These are phyloP conservation scores for Cyclostephanos tholiformis DNA, from an alignment of 108 stramenopile species.

Conservation along the genomic window DNA sequence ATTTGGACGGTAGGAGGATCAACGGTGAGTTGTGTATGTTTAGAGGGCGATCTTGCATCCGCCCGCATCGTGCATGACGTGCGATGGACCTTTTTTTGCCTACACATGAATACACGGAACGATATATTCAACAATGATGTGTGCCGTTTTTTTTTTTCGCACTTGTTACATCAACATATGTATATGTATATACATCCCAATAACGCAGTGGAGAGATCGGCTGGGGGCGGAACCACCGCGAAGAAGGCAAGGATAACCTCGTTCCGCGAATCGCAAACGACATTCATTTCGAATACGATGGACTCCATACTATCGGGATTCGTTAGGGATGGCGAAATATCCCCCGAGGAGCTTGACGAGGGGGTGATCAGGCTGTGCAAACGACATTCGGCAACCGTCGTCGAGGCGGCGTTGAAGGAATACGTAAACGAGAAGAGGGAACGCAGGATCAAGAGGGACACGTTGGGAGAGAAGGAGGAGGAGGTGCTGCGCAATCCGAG, in stretches of 20 bases:
- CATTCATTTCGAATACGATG: constrained; percentile 77
- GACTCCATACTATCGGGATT: constrained; percentile 77
- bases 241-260: constrained; percentile 68
- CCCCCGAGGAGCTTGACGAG: constrained; percentile 87
- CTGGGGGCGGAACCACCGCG: constrained; percentile 68
- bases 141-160: no score
- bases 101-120: background rate
- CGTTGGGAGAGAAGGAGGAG: constrained; percentile 74
- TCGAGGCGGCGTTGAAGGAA: constrained; percentile 70
- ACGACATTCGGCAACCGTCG: constrained; percentile 78
- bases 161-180: no score
- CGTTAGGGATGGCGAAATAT: constrained; percentile 71
- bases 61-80: no score
- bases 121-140: no score
- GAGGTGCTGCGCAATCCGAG: constrained; percentile 79
- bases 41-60: no score
- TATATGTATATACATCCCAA: no score
- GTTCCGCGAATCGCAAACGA: constrained; percentile 78
- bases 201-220: constrained; percentile 68
- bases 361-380: constrained; percentile 81
- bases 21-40: constrained; percentile 51
- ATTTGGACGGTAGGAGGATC: constrained; percentile 87
- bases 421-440: constrained; percentile 77
- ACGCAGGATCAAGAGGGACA: constrained; percentile 43
- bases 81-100: no score